Conservation (phyloP, 257 asterid genomes). For the Solanum ossicruentum region DNA sequence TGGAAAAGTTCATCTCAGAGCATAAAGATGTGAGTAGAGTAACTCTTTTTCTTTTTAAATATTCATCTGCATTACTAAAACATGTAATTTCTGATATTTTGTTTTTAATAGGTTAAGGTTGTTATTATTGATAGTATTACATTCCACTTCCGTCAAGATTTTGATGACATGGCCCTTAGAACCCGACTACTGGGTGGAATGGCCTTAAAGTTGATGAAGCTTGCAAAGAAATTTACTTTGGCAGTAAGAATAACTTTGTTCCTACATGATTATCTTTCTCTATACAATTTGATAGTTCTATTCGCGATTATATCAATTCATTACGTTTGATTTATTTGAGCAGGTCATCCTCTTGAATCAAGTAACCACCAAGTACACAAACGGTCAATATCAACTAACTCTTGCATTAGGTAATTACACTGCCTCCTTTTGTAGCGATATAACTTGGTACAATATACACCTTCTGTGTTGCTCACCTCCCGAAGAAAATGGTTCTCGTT, state of each 20-base stretch:
- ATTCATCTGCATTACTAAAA: not conserved
- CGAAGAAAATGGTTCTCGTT: not conserved
- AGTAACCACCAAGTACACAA: constrained; percentile 68
- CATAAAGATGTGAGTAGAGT: constrained; percentile 70
- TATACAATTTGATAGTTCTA: not conserved
- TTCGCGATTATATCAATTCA: not conserved
- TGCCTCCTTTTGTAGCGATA: not conserved
- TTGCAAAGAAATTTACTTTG: constrained; percentile 59
- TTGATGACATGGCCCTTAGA: constrained; percentile 89
- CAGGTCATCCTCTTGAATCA: constrained; percentile 85
- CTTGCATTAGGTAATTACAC: constrained; percentile 75
- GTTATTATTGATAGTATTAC: constrained; percentile 83
- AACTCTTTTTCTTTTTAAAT: not conserved
- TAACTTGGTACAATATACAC: not conserved
- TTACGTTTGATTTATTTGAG: constrained; percentile 7
- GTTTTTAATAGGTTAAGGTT: constrained; percentile 54
- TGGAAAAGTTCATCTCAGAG: constrained; percentile 71
- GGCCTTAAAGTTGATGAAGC: constrained; percentile 85
- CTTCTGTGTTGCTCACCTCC: not conserved
- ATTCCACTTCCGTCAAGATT: constrained; percentile 94
- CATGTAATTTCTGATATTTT: not conserved
- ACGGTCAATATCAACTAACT: constrained; percentile 77
- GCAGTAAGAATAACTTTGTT: constrained; percentile 48
- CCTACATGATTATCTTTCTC: not conserved
- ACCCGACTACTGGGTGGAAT: constrained; percentile 80